These are phyloP conservation scores for Furcasterigmium sp. DNA, from an alignment of 2,329 filamentous ascomycete species.

Conservation along the genomic window DNA sequence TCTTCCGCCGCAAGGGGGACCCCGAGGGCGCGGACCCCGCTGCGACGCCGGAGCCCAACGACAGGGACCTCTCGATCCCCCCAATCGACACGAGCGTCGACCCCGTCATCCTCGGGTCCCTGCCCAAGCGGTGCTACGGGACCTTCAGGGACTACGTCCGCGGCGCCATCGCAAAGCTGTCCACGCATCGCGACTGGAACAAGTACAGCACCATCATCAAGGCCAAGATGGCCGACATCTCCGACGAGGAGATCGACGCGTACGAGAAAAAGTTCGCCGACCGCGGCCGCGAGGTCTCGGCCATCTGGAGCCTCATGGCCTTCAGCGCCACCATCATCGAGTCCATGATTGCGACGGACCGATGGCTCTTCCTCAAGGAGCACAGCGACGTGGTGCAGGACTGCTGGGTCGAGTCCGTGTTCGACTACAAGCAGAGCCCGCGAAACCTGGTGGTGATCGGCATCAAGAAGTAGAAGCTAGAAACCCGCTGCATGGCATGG, in stretches of 20 bases:
- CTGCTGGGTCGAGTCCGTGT: constrained; percentile 90
- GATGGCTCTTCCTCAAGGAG: constrained; percentile 83
- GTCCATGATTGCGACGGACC: constrained; percentile 82
- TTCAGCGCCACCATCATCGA: constrained; percentile 89
- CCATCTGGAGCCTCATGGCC: constrained; percentile 94
- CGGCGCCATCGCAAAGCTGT: constrained; percentile 74
- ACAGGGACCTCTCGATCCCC: constrained; percentile 18
- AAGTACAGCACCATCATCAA: constrained; percentile 55
- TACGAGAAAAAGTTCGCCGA: constrained; percentile 64
- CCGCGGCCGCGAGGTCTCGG: constrained; percentile 74
- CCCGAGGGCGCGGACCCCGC: constrained; percentile 17
- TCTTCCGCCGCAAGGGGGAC: constrained; percentile 33
- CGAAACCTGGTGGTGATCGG: constrained; percentile 91
- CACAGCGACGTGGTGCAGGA: constrained; percentile 63
- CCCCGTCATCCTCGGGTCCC: constrained; percentile 80
- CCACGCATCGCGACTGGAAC: constrained; percentile 49
- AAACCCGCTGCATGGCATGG: too few relatives aligned
- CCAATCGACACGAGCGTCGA: constrained; percentile 58
- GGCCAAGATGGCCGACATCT: constrained; percentile 62
- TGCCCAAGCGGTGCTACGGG: constrained; percentile 73
- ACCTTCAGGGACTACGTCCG: constrained; percentile 74
- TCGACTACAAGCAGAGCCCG: constrained; percentile 81
- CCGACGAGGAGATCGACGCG: constrained; percentile 65
- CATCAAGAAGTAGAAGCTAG: constrained; percentile 56
- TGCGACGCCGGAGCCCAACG: constrained; percentile 8